These are phyloP conservation scores for Rhodocollybia butyracea DNA, from an alignment of 768 basidiomycete genomes.

Conservation along the genomic window DNA sequence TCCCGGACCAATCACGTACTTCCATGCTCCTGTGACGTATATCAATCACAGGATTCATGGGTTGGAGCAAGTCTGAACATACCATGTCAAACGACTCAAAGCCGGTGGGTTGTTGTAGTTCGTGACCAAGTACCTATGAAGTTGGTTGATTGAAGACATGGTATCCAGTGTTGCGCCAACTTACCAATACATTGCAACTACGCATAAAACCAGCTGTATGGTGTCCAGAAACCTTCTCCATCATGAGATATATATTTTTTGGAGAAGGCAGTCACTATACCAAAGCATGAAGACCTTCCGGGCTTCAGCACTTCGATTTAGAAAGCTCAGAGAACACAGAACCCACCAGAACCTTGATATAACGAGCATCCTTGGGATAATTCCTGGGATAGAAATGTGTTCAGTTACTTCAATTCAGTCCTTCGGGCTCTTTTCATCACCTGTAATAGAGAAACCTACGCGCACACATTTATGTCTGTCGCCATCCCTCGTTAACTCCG, in stretches of 20 bases:
- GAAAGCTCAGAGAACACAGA: neutral
- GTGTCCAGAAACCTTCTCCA: constrained; percentile 37
- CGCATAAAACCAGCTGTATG: constrained; percentile 40
- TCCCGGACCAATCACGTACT: constrained; percentile 20
- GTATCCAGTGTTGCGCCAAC: neutral
- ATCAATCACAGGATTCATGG: neutral
- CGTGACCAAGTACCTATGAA: constrained; percentile 40
- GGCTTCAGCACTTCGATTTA: neutral
- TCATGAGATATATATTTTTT: neutral
- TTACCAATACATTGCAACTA: constrained; percentile 44
- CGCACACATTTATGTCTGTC: neutral
- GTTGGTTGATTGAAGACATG: neutral
- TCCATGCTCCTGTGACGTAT: constrained; percentile 46
- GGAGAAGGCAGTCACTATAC: constrained; percentile 13
- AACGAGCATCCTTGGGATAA: constrained; percentile 36
- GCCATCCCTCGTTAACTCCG: neutral
- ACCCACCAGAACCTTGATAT: constrained; percentile 38
- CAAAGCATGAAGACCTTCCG: constrained; percentile 35
- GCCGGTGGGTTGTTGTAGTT: constrained; percentile 37
- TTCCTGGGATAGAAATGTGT: constrained; percentile 21
- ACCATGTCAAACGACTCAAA: constrained; percentile 40
- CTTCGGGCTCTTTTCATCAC: constrained; percentile 17
- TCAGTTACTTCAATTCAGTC: neutral
- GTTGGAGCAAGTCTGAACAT: constrained; percentile 9
- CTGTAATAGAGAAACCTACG: constrained; percentile 40